Percentiles rank a stretch among this genome's conserved stretches.
Conservation (phyloP, 192 early-diverging fungal genomes). For the Paraglomus occultum region DNA sequence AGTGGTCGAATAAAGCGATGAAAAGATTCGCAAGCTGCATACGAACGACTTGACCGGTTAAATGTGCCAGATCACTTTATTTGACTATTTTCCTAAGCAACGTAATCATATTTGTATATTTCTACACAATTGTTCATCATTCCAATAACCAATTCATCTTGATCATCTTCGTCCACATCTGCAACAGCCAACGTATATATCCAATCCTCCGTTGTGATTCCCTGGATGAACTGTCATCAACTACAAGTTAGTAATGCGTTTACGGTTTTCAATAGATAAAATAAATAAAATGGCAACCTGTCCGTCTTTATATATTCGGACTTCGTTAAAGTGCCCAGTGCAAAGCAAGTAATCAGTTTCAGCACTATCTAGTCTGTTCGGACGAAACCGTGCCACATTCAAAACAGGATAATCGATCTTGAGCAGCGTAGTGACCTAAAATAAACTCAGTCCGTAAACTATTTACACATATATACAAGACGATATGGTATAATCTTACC, state of each 20-base stretch:
- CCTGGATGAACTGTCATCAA: conserved; percentile 24
- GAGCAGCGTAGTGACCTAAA: conserved; percentile 34
- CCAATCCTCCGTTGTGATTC: conserved; percentile 36
- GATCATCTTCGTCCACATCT: conserved; percentile 38
- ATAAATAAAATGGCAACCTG: conserved; percentile 15
- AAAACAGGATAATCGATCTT: conserved; percentile 31
- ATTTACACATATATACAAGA: not conserved
- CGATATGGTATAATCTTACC: conserved; percentile 11
- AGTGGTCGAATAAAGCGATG: not conserved
- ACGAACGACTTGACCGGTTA: too few species aligned
- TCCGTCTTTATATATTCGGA: conserved; percentile 35
- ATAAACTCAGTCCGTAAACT: not conserved
- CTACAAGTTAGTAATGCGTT: not conserved
- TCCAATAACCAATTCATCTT: conserved; percentile 40
- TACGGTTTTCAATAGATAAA: not conserved
- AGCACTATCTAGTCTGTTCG: conserved; percentile 18
- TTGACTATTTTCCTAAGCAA: too few species aligned
- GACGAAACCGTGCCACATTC: conserved; percentile 30
- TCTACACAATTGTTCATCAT: conserved; percentile 36
- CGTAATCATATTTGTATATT: conserved; percentile 22
- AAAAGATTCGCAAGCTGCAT: too few species aligned
- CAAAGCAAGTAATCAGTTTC: conserved; percentile 38
- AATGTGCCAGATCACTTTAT: too few species aligned
- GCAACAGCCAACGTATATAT: conserved; percentile 33
- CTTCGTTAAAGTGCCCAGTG: conserved; percentile 35